A percentile compares a stretch with the other conserved stretches of the same genome.
phyloP scores from a whole-genome alignment of 2,329 filamentous ascomycete species.

The Fusarium sp. region DNA sequence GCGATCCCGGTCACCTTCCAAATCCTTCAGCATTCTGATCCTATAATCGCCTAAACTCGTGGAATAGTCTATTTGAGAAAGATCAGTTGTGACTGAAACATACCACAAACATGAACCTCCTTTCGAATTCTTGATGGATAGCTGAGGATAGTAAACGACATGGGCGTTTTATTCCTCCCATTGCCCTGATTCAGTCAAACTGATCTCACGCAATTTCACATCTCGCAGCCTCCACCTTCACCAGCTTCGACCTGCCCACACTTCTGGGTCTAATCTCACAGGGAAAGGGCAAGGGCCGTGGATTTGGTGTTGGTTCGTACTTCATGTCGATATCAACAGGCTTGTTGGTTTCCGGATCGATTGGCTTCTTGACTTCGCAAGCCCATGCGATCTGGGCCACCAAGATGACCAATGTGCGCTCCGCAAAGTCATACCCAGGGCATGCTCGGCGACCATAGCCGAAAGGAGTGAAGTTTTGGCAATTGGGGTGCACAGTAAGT shows the following conservation, averaged over 20 bases:
- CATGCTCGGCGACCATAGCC: neutral
- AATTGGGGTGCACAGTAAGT: neutral
- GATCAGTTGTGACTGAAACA: neutral
- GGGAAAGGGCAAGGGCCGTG: neutral
- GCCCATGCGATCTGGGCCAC: neutral
- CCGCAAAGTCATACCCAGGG: neutral
- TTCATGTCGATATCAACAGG: neutral
- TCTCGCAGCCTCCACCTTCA: neutral
- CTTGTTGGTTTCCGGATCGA: neutral
- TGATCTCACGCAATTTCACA: neutral
- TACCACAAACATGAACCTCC: neutral
- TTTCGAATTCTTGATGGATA: neutral
- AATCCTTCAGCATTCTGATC: neutral
- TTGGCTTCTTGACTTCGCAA: neutral
- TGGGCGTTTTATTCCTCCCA: neutral
- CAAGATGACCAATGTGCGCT: neutral
- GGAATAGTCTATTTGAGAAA: neutral
- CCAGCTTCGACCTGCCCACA: neutral
- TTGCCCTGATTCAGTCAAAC: neutral
- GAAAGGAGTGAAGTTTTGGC: neutral
- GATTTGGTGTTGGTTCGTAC: neutral
- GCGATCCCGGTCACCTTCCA: neutral
- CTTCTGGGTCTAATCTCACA: neutral
- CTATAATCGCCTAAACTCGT: too few species aligned
- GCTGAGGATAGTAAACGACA: neutral